Conservation (phyloP, 768 basidiomycete genomes). For the Strobilomyces echinocephalus region DNA sequence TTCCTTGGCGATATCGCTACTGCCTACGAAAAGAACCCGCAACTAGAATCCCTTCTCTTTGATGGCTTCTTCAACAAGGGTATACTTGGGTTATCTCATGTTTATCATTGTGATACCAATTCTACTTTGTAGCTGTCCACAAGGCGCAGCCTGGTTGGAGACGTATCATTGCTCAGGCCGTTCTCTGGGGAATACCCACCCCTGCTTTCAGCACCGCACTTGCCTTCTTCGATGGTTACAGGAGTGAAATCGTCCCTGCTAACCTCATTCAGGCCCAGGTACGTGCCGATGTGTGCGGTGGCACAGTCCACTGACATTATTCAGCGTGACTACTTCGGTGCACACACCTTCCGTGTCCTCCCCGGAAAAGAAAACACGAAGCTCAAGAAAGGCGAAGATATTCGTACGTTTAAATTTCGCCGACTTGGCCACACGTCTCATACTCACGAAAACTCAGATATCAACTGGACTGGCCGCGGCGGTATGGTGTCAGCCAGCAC, state of each 20-base stretch:
- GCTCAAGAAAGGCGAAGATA: conserved; percentile 78
- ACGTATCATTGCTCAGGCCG: conserved; percentile 91
- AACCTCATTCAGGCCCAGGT: conserved; percentile 94
- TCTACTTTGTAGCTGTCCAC: conserved; percentile 60
- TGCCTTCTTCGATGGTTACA: conserved; percentile 98
- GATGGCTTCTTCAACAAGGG: conserved; percentile 98
- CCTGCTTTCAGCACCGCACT: conserved; percentile 98
- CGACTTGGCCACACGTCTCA: neutral
- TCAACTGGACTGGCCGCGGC: conserved; percentile 99
- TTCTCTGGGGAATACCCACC: conserved; percentile 96
- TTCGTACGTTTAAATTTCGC: conserved; percentile 57
- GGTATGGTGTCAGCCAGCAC: conserved; percentile 89
- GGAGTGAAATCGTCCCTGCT: conserved; percentile 90
- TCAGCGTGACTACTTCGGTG: conserved; percentile 97
- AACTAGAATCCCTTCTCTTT: conserved; percentile 90
- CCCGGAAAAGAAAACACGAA: conserved; percentile 86
- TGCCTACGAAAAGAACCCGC: conserved; percentile 80
- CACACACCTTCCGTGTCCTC: conserved; percentile 94
- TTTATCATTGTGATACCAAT: conserved; percentile 1
- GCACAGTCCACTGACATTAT: conserved; percentile 2
- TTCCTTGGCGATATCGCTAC: conserved; percentile 91
- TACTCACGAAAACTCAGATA: conserved; percentile 46
- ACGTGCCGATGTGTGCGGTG: conserved; percentile 9
- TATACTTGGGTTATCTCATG: conserved; percentile 18
- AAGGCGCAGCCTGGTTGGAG: conserved; percentile 98